Evolutionary conservation across 306 rosid species (phyloP), one percentile per base, ranked within the genome.

Genomic region (Cucurbita pepo): DNA sequence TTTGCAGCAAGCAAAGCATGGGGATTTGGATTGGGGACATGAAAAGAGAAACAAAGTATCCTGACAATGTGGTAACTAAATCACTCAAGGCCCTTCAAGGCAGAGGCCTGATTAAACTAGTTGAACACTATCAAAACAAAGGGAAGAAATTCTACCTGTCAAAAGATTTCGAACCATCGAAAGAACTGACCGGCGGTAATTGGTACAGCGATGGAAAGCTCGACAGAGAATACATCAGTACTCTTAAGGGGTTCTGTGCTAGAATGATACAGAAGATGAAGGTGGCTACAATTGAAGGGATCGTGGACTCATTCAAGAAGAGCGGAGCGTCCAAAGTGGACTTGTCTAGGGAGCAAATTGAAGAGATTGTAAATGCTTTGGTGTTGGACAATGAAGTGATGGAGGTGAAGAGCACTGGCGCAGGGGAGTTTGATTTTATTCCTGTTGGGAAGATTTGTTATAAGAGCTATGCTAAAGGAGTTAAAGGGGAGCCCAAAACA

Each of bases 81-180:
- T 73, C 82, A 66, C 71, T 92, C 8, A 86, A 84, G 79, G 38
- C 74, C 21, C 97, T 92, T 63, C 77, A 51, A 47, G 43, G 79
- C 53, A 91, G 88, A 86, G 66, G 79, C 25, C 70, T 86, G 74
- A 84, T 90, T 76, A 88, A 88, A 79, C 87, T 88, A 71, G 92
- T 88, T 58, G 83, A 75, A n/a, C 86, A 81, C 69, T 78, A 88
- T 70, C 88, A 84, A 59, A 84, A 81, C 76, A 92, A 83, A 81
- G 87, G 85, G 50, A 86, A 77, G 72, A 90, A 89, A 82, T 90
- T 82, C 90, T 88, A 81, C 75, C 79, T 92, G 85, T 90, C 90
- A 8, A 25, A 79, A 10, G 92, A 90, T 43, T 90, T 92, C 57
- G 86, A 85, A 77, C 97, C 95, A 2, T 81, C 95, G 0, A 77